phyloP scores from a whole-genome alignment of 2,329 filamentous ascomycete genomes.

The Rhynchosporium agropyri region DNA sequence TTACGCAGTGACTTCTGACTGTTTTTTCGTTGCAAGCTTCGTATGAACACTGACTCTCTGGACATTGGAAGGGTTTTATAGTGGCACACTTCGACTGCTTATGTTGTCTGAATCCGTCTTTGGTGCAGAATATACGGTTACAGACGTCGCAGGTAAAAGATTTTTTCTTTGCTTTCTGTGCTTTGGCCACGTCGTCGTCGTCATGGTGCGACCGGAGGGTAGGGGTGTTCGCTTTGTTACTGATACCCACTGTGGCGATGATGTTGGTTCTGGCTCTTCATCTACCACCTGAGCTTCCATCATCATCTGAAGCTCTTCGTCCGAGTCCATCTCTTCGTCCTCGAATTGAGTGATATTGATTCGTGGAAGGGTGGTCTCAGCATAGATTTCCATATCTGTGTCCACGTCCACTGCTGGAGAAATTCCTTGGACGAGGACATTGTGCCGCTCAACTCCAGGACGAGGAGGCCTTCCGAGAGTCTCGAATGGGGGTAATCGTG shows the following conservation, averaged over 20 bases:
- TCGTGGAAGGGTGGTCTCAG: background rate
- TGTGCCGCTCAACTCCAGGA: background rate
- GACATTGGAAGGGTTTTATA: too few relatives aligned
- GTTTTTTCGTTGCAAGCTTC: too few relatives aligned
- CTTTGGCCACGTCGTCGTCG: too few relatives aligned
- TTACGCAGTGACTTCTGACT: too few relatives aligned
- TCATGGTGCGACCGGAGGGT: background rate
- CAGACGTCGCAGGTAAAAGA: too few relatives aligned
- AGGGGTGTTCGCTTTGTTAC: background rate
- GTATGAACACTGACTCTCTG: too few relatives aligned
- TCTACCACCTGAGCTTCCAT: background rate
- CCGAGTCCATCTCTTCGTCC: background rate
- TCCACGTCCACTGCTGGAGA: background rate
- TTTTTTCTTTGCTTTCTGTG: too few relatives aligned
- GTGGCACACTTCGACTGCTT: too few relatives aligned
- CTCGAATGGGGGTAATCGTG: background rate
- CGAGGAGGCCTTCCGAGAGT: background rate
- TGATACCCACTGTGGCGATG: background rate
- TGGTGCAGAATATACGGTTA: too few relatives aligned
- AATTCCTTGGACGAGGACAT: background rate
- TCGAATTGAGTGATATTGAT: background rate
- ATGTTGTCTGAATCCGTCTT: too few relatives aligned
- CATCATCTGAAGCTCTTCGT: background rate
- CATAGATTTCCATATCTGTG: background rate
- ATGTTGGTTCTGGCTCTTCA: background rate